Percentiles rank a stretch among this genome's conserved stretches.
phyloP scores from a whole-genome alignment of 108 stramenopile species.

The Nitzschia putrida region DNA sequence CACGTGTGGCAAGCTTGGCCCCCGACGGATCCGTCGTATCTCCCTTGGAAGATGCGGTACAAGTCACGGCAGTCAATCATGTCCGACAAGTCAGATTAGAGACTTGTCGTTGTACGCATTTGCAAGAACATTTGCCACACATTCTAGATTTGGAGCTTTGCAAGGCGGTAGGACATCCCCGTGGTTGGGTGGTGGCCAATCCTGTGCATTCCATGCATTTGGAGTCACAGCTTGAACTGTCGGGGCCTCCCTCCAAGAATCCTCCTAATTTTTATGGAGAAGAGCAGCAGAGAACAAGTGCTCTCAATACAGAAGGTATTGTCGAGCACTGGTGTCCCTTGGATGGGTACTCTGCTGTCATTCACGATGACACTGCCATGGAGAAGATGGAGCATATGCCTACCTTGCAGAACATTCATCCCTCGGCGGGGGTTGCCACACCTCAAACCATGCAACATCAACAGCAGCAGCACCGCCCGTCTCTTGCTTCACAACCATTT shows the following conservation, averaged over 20 bases:
- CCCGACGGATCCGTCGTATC: not conserved
- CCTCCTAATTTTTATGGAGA: conserved; percentile 48
- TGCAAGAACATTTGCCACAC: conserved; percentile 41
- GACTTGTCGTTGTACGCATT: conserved; percentile 34
- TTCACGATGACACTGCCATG: conserved; percentile 24
- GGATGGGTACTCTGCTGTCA: conserved; percentile 22
- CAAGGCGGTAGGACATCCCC: conserved; percentile 19
- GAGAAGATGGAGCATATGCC: conserved; percentile 26
- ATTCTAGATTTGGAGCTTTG: conserved; percentile 25
- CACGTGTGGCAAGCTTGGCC: conserved; percentile 2
- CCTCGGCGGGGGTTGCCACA: no score
- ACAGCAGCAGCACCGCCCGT: not conserved
- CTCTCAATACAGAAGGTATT: conserved; percentile 39
- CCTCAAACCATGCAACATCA: not conserved
- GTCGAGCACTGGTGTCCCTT: conserved; percentile 43
- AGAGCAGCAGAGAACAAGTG: conserved; percentile 48
- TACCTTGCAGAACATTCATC: conserved; percentile 17
- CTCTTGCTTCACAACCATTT: no score
- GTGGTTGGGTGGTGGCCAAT: conserved; percentile 34
- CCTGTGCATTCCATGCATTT: conserved; percentile 46
- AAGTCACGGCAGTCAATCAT: conserved; percentile 30
- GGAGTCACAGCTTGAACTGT: conserved; percentile 29
- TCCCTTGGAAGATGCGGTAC: conserved; percentile 5
- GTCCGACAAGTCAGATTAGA: conserved; percentile 31
- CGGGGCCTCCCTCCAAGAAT: conserved; percentile 10